Conservation (phyloP, 192 early-diverging fungal species). For the Polychytrium aggregatum region DNA sequence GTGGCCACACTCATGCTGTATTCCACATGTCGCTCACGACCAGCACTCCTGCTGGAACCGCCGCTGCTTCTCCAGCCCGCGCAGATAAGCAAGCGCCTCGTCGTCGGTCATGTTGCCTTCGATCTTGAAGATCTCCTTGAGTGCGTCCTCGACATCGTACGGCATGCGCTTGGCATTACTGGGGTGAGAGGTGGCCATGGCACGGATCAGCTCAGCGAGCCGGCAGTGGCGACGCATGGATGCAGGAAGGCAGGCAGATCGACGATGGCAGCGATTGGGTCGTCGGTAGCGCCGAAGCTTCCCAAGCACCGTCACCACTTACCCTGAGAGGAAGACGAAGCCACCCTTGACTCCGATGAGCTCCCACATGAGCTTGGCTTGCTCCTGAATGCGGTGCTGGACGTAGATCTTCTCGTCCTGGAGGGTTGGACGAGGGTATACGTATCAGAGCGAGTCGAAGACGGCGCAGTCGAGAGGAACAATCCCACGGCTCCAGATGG, state of each 20-base stretch:
- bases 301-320: conserved; percentile 2
- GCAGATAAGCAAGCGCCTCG: conserved; percentile 49
- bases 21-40: too few relatives aligned
- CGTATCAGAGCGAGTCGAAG: too few relatives aligned
- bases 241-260: not conserved
- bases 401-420: conserved; percentile 70
- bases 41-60: conserved; percentile 84
- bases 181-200: not conserved
- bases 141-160: conserved; percentile 48
- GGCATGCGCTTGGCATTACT: conserved; percentile 71
- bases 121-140: conserved; percentile 40
- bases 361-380: conserved; percentile 51
- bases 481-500: too few relatives aligned
- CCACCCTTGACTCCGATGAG: conserved; percentile 45
- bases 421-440: too few relatives aligned
- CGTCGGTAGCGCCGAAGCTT: not conserved
- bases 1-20: too few relatives aligned
- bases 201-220: too few relatives aligned
- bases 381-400: conserved; percentile 54
- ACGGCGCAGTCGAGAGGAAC: not conserved
- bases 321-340: conserved; percentile 64
- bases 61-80: conserved; percentile 47
- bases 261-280: not conserved
- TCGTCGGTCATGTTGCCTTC: conserved; percentile 39
- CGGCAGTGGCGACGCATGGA: too few relatives aligned